Conservation (phyloP, 1,139 yeast species). For the Geotrichum europaeum region DNA sequence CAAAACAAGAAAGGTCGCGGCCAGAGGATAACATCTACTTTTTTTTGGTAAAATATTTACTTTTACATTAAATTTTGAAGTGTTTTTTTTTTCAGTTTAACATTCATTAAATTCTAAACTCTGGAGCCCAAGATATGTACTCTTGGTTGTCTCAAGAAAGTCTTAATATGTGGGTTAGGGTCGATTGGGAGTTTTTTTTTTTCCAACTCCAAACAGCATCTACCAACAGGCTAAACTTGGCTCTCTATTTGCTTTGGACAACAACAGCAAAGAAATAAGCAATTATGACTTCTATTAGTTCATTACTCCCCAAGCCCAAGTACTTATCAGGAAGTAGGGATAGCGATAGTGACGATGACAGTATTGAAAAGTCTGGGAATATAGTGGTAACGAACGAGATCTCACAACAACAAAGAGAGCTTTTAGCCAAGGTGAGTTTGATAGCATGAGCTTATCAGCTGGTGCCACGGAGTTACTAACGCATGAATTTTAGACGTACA, state of each 20-base stretch:
- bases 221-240: neutral
- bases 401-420: conserved; percentile 11
- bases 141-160: neutral
- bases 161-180: neutral
- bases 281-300: conserved; percentile 21
- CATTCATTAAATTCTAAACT: no score
- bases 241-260: neutral
- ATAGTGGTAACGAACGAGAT: neutral
- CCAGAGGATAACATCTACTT: conserved; percentile 3
- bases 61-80: neutral
- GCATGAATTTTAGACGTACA: conserved; percentile 7
- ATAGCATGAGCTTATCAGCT: neutral
- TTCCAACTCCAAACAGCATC: neutral
- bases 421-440: conserved; percentile 12
- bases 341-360: neutral
- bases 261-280: neutral
- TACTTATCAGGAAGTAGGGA: conserved; percentile 14
- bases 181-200: neutral
- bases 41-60: neutral
- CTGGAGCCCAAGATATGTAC: neutral
- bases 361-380: neutral
- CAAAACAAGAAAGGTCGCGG: neutral
- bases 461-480: neutral
- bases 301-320: conserved; percentile 27
- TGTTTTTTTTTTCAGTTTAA: neutral